Evolutionary conservation across 139 green algal genomes (phyloP).

Genomic region (Pleodorina starrii): DNA sequence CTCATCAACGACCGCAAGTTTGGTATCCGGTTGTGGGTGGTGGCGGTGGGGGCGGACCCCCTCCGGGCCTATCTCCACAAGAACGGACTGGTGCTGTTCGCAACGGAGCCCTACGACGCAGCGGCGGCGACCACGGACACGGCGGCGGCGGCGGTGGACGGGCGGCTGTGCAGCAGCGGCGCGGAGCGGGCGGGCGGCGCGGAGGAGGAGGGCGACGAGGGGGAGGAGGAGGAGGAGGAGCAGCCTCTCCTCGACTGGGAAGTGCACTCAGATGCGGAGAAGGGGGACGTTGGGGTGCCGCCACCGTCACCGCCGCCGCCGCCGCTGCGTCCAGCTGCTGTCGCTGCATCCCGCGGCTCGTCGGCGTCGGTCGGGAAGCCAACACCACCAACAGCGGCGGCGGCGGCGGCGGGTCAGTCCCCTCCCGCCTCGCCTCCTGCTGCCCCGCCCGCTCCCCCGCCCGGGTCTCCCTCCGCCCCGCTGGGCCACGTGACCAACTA

Average conservation of each 20-base stretch:
- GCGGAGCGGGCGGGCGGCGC: neutral
- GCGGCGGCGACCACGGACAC: neutral
- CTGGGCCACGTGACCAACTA: constrained; percentile 73
- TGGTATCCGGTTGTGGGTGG: constrained; percentile 68
- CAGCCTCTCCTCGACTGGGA: no score
- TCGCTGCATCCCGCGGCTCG: no score
- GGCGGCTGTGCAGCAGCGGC: neutral
- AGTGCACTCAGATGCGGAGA: neutral
- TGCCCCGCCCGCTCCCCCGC: no score
- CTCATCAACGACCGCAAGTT: constrained; percentile 68
- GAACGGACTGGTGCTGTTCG: constrained; percentile 67
- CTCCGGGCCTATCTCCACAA: constrained; percentile 59
- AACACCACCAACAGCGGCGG: no score
- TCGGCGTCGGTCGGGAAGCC: no score
- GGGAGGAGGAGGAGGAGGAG: neutral
- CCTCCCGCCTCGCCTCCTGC: no score
- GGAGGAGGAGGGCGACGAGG: neutral
- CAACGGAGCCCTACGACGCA: constrained; percentile 42
- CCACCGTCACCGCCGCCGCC: neutral
- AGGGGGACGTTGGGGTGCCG: neutral
- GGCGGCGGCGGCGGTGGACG: neutral
- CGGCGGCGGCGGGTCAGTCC: no score
- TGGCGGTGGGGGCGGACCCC: constrained; percentile 50
- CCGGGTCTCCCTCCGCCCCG: neutral
- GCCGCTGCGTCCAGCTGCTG: neutral